Evolutionary conservation across 257 asterid species (phyloP).

Genomic region (Solanum chmielewskii): DNA sequence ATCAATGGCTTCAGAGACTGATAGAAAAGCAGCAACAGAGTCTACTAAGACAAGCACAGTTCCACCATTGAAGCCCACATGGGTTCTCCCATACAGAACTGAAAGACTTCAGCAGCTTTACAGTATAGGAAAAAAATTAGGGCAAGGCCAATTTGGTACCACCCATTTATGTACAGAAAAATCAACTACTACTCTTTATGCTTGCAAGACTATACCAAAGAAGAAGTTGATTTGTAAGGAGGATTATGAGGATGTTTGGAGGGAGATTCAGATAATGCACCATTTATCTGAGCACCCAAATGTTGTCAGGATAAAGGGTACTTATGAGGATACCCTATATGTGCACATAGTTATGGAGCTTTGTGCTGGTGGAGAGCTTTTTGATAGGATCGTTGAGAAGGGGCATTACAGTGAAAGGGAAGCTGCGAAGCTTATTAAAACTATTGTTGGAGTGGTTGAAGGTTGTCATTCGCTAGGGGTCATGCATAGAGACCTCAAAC

Average conservation of each 20-base stretch:
- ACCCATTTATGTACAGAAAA: constrained; percentile 52
- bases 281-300: constrained; percentile 64
- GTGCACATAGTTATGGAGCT: not conserved
- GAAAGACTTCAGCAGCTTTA: constrained; percentile 25
- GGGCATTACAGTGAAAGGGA: constrained; percentile 79
- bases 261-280: constrained; percentile 75
- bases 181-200: constrained; percentile 31
- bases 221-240: constrained; percentile 48
- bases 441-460: constrained; percentile 1
- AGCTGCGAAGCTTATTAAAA: constrained; percentile 63
- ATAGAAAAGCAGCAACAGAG: not conserved
- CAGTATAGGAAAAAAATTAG: constrained; percentile 48
- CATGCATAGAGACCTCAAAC: not conserved
- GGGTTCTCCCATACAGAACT: constrained; percentile 57
- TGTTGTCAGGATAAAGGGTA: constrained; percentile 44
- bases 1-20: not conserved
- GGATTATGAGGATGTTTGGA: constrained; percentile 64
- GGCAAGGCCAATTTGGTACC: constrained; percentile 56
- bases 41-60: not conserved
- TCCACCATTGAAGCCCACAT: not conserved
- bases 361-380: constrained; percentile 88
- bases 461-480: not conserved
- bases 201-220: constrained; percentile 61
- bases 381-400: constrained; percentile 73
- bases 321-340: not conserved